phyloP scores from a whole-genome alignment of 179 eudicot genomes.

The Patellifolia procumbens region DNA sequence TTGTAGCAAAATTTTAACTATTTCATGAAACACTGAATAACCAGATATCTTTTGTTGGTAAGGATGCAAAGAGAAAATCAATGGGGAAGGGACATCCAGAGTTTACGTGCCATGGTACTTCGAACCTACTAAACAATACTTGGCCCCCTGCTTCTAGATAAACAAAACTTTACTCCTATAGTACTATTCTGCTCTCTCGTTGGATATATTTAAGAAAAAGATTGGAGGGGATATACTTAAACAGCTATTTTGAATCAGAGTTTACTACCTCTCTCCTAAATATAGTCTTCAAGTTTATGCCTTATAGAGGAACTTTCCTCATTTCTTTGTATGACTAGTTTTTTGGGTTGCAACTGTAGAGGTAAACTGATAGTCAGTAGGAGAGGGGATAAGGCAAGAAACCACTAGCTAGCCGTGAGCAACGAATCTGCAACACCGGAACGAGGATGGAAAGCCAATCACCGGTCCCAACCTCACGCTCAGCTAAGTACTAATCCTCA shows the following conservation, averaged over 20 bases:
- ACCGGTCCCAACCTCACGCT: background rate
- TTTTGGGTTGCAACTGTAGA: background rate
- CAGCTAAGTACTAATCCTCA: background rate
- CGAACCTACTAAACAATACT: background rate
- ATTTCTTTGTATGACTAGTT: background rate
- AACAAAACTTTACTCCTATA: background rate
- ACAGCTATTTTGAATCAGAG: background rate
- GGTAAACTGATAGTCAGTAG: slow-evolving; percentile 1
- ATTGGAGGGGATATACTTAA: background rate
- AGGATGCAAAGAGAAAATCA: background rate
- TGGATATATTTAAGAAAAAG: background rate
- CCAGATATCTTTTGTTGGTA: background rate
- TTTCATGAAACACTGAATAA: background rate
- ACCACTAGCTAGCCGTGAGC: background rate
- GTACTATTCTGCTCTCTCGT: background rate
- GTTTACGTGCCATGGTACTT: background rate
- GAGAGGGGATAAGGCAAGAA: background rate
- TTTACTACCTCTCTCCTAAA: background rate
- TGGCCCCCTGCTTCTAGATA: background rate
- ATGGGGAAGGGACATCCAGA: background rate
- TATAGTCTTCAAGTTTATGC: background rate
- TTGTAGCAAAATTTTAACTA: background rate
- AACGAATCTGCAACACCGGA: background rate
- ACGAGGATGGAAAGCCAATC: background rate
- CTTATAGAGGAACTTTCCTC: background rate